Evolutionary conservation across 495 filamentous ascomycete genomes (phyloP), one percentile per base, ranked within the genome.

Genomic region (Daldinia decipiens): DNA sequence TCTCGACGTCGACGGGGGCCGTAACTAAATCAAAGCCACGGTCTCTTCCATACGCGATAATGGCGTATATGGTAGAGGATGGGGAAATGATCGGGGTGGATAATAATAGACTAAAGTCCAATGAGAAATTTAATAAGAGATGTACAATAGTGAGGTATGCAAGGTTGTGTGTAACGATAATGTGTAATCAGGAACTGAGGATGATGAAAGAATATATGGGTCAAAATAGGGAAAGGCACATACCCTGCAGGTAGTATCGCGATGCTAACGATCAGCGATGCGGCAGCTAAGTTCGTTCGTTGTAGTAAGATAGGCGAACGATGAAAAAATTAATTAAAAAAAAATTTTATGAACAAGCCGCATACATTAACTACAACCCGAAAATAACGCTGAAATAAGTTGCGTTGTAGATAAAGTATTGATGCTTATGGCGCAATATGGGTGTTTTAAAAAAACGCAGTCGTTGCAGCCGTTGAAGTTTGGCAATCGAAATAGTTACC

Each of bases 201-300:
- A 27, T 50, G 19, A 58, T 50, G 19, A 58, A 36, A 38, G n/a
- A 53, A 34, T 47, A 62, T 36, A 68, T 50, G 36, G 55, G 59
- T 21, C 51, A 38, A 54, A 38, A 58, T 61, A 62, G 11, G 11
- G 24, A 65, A 56, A 68, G 50, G n/a, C 26, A 72, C 70, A 58
- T 68, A 72, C 70, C 70, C 70, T 72, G 56, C 40, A 72, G 51
- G 61, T 68, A 47, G 67, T 65, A 62, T 65, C 65, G 70, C 65
- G 70, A 68, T 65, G 61, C 65, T 47, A 63, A 45, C 53, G 70
- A 72, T 72, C 61, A 57, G 55, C 65, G 61, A 65, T 68, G 70
- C 26, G 34, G 60, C 26, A 58, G 40, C 40, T 62, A 47, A 55
- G 40, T 39, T 58, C 40, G 52, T 55, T 56, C 31, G 51, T 43